Percentiles rank a stretch among this genome's conserved stretches.
These are phyloP conservation scores for Gaertneriomyces sp. DNA, from an alignment of 192 early-diverging fungal genomes.

Conservation along the genomic window DNA sequence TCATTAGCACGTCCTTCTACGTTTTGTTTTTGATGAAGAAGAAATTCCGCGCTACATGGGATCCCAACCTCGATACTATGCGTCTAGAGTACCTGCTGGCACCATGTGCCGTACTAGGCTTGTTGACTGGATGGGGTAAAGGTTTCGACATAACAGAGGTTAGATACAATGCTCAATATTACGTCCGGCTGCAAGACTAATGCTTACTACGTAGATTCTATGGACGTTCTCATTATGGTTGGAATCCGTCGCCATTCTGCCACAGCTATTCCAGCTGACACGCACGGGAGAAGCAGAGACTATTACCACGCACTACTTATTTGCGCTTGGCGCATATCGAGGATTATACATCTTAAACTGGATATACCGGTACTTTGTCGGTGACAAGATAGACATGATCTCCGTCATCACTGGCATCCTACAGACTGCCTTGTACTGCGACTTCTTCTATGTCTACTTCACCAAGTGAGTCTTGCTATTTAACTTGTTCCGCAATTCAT, in stretches of 20 bases:
- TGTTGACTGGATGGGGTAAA: constrained; percentile 67
- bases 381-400: constrained; percentile 67
- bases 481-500: not conserved
- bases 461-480: constrained; percentile 53
- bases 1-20: constrained; percentile 80
- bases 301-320: constrained; percentile 99
- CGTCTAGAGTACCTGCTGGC: constrained; percentile 81
- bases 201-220: constrained; percentile 59
- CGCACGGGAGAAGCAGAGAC: constrained; percentile 97
- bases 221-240: constrained; percentile 98
- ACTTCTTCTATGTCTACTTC: constrained; percentile 98
- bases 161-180: constrained; percentile 12
- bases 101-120: constrained; percentile 62
- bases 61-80: constrained; percentile 86
- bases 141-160: constrained; percentile 66
- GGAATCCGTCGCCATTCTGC: constrained; percentile 95
- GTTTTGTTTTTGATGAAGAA: constrained; percentile 87
- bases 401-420: constrained; percentile 85
- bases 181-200: not conserved
- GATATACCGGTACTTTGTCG: constrained; percentile 69
- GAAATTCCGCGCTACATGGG: constrained; percentile 86
- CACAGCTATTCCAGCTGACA: constrained; percentile 96
- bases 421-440: constrained; percentile 92
- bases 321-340: constrained; percentile 91
- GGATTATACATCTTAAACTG: constrained; percentile 89